Base-by-base conservation (phyloP, 2,329 filamentous ascomycete species). In the Truncatella angustata region DNA sequence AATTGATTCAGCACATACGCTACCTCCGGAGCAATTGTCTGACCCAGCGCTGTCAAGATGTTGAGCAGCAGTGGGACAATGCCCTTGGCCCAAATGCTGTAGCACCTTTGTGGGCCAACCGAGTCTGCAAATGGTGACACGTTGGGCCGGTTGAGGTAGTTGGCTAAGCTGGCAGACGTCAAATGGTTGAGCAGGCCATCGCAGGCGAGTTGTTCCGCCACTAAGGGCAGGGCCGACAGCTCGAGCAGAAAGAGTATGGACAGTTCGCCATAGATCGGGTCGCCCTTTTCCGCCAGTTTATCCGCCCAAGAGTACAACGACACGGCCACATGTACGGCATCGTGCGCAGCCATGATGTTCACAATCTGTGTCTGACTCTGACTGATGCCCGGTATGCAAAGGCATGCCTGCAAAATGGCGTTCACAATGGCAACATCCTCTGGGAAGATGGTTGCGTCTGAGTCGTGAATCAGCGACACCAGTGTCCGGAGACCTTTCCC, bases 301-400 rank as follows among this genome's bases (percentile, higher is more conserved):
- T 97, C 91, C 4, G 93, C 84, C 94, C 94, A 99, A 0, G 91
- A 96, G 70, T 93, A 97, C 4, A 99, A 79, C 30, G 89, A 91
- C 5, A 87, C 86, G 1, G 91, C 92, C 55, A 91, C 88, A 62
- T 93, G 88, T 42, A 90, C 80, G 1, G 87, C 86, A 57, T 88
- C 85, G 65, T 91, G 85, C 43, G 83, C 82, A 1, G 81, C 76
- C 75, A 91, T 77, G 58, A 86, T 85, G 63, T 85, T 82, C 49
- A 90, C 78, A 34, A 93, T 81, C 60, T 91, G 86, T 12, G 81
- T 77, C 56, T 88, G 84, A 45, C 85, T 82, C 58, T 88, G 81
- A 50, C 88, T 84, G 54, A 90, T 86, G 44, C 87, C 86, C 0
- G 91, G 90, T 26, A 96, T 81, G 56, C 85, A 84, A 14, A 97